These are phyloP conservation scores for Thymus mandschuricus DNA, from an alignment of 257 asterid genomes.

Conservation along the genomic window DNA sequence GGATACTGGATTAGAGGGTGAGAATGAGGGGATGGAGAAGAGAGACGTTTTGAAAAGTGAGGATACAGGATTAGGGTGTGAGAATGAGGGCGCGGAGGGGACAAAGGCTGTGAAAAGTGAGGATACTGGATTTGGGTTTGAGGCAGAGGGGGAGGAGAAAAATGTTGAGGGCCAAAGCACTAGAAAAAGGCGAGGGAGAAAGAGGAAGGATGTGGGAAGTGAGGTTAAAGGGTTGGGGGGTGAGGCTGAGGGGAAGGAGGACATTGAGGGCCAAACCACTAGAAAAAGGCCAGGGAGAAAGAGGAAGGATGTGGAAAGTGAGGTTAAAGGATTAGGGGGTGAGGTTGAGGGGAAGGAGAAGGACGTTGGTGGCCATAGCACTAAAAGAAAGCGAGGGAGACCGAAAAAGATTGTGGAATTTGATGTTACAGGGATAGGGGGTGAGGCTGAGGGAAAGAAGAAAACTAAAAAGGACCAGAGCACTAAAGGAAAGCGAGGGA, in stretches of 20 bases:
- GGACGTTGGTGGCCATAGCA: background rate
- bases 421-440: background rate
- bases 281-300: conserved; percentile 24
- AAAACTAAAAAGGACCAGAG: background rate
- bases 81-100: background rate
- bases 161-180: background rate
- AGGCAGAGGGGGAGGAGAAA: conserved; percentile 23
- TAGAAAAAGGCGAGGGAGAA: conserved; percentile 22
- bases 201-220: conserved; percentile 16
- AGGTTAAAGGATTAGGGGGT: background rate
- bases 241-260: conserved; percentile 7
- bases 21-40: background rate
- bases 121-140: conserved; percentile 1
- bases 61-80: conserved; percentile 10
- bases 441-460: conserved; percentile 7
- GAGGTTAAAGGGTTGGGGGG: conserved; percentile 9
- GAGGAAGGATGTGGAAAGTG: conserved; percentile 21
- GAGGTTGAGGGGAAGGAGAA: conserved; percentile 14
- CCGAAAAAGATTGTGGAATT: background rate
- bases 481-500: conserved; percentile 24
- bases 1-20: conserved; percentile 5
- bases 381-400: conserved; percentile 26
- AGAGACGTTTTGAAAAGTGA: background rate
- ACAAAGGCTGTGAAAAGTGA: conserved; percentile 15
- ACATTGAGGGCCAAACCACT: background rate